Evolutionary conservation across 2,329 filamentous ascomycete species (phyloP), one percentile per base, ranked within the genome.

Genomic region (Calonectria pauciramosa): DNA sequence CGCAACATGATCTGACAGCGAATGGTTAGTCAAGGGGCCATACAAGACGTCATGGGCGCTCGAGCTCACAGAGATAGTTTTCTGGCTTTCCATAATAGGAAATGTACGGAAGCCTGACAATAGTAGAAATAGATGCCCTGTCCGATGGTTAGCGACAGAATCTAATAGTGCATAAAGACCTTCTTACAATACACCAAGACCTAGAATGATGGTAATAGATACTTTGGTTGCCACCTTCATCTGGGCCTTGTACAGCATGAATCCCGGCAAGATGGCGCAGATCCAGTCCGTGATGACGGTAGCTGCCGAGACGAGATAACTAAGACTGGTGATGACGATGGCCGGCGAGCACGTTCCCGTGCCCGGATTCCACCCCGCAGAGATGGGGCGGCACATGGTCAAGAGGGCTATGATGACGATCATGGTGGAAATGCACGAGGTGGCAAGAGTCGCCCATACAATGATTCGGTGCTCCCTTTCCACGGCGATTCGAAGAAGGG

Each of bases 241-340:
- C 60, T 82, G 79, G 3, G 83, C 54, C 2, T 80, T 79, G 68
- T 80, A 81, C 0, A 83, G 68, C 32, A 83, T 44, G 2, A 83
- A 76, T 0, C 75, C 69, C 0, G 82, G 81, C 7, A 83, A 70
- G 7, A 80, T 74, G 1, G 82, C 81, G 10, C 82, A 38, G 0
- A 71, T 73, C 64, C 80, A 78, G n/a, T 83, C 82, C 1, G 80
- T 81, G 4, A 82, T 11, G 8, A 83, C 78, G 1, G 80, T 79
- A 0, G 77, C 67, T 1, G 77, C 82, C 0, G 82, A 83, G 6
- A 82, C 80, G 20, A 79, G 78, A 51, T 78, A 82, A 0, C 81
- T 77, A 18, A 79, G 60, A 28, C 66, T 81, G 10, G 76, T 77
- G 44, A 78, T 79, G 78, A 60, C 1, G 51, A 68, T 0, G 65